A percentile compares a stretch with the other conserved stretches of the same genome.
These are phyloP conservation scores for Phytopythium montanum DNA, from an alignment of 352 stramenopile species.

Conservation along the genomic window DNA sequence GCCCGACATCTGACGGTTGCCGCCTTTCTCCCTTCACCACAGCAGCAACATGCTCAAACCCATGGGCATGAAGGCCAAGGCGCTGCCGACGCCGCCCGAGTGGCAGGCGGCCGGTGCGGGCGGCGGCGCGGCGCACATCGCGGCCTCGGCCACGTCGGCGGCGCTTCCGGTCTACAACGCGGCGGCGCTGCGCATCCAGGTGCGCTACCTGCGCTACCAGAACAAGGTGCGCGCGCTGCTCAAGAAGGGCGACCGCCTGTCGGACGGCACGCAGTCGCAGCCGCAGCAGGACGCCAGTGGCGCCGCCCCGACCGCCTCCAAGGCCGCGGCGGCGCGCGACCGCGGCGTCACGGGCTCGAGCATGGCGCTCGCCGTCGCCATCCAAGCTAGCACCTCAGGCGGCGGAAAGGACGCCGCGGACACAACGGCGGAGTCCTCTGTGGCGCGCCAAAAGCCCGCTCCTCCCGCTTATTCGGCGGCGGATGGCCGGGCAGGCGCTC, in stretches of 20 bases:
- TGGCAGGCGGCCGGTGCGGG: slow-evolving; percentile 15
- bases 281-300: slow-evolving; percentile 15
- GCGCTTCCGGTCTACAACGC: slow-evolving; percentile 34
- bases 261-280: slow-evolving; percentile 26
- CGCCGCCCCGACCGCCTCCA: slow-evolving; percentile 14
- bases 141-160: slow-evolving; percentile 18
- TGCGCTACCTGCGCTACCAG: slow-evolving; percentile 74
- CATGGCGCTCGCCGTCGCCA: slow-evolving; percentile 53
- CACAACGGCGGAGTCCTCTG: slow-evolving; percentile 4
- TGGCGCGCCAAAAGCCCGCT: background rate
- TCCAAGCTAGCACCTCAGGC: slow-evolving; percentile 27
- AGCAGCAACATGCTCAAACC: slow-evolving; percentile 36
- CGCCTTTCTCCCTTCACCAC: background rate
- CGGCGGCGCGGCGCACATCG: slow-evolving; percentile 8
- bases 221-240: slow-evolving; percentile 57
- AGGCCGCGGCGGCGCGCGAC: slow-evolving; percentile 14
- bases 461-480: background rate
- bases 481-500: background rate
- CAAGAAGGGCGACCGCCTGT: slow-evolving; percentile 41
- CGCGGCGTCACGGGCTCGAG: slow-evolving; percentile 45
- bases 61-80: slow-evolving; percentile 44
- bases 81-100: slow-evolving; percentile 23
- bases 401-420: slow-evolving; percentile 19
- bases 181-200: slow-evolving; percentile 58
- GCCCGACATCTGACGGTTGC: background rate